phyloP scores from a whole-genome alignment of 163 green algal species.

The Chlorella variabilis region DNA sequence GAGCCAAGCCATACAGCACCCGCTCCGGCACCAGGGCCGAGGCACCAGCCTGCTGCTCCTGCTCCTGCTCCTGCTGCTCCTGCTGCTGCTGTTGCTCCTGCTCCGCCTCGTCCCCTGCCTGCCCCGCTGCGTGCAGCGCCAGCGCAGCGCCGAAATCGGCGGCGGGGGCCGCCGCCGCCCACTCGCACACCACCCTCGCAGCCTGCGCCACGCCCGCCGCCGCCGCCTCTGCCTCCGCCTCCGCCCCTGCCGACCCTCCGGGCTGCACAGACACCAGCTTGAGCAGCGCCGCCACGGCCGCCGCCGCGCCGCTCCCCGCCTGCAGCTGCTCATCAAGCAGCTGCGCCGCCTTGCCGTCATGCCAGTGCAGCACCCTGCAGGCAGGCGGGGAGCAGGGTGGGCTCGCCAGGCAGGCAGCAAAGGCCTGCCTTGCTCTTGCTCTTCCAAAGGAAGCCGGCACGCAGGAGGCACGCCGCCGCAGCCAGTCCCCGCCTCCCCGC shows the following conservation, averaged over 20 bases:
- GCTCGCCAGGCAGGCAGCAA: no score
- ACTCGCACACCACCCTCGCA: constrained; percentile 19
- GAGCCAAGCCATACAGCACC: constrained; percentile 1
- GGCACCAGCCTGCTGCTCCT: background rate
- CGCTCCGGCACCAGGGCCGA: background rate
- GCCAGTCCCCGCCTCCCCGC: background rate
- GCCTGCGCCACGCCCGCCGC: background rate
- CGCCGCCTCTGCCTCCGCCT: background rate
- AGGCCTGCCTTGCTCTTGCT: no score
- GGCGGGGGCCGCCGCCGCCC: background rate
- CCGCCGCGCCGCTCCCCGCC: background rate
- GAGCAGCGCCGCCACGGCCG: background rate
- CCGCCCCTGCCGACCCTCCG: background rate
- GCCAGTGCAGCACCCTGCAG: constrained; percentile 29
- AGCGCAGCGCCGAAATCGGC: constrained; percentile 1
- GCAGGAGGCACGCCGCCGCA: background rate
- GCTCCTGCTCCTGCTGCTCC: background rate
- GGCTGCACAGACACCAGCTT: constrained; percentile 2
- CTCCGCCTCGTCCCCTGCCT: no score
- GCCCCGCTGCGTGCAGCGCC: background rate
- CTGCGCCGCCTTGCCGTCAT: constrained; percentile 24
- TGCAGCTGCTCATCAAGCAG: constrained; percentile 24
- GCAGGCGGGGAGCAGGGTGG: no score
- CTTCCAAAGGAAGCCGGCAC: background rate
- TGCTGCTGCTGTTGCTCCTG: background rate